These are phyloP conservation scores for Astraeus odoratus DNA, from an alignment of 768 basidiomycete species.

Conservation along the genomic window DNA sequence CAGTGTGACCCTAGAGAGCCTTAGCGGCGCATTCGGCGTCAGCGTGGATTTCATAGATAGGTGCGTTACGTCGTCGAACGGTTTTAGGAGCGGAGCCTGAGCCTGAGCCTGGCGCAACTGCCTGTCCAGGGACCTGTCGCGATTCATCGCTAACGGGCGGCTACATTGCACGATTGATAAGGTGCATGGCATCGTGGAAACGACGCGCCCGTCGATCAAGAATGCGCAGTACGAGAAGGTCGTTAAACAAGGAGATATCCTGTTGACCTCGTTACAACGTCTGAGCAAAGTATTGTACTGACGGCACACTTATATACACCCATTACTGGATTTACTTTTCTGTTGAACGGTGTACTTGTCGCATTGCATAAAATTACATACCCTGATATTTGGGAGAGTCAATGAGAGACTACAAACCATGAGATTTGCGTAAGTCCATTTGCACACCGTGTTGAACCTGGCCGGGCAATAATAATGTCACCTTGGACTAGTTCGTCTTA, in stretches of 20 bases:
- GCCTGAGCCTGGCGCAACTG: neutral
- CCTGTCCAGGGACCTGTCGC: conserved; percentile 68
- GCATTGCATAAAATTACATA: too few species aligned
- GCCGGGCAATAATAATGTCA: too few species aligned
- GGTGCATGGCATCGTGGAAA: conserved; percentile 91
- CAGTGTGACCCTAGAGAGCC: conserved; percentile 81
- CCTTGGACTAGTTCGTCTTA: too few species aligned
- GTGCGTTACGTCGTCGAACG: conserved; percentile 36
- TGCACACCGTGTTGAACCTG: too few species aligned
- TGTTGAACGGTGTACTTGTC: too few species aligned
- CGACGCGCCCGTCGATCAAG: conserved; percentile 70
- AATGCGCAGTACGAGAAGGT: conserved; percentile 88
- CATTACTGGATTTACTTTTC: too few species aligned
- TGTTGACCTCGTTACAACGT: conserved; percentile 82
- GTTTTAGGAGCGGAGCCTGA: neutral
- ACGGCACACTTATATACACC: too few species aligned
- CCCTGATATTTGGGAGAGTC: too few species aligned
- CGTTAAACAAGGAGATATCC: conserved; percentile 86
- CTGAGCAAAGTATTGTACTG: conserved; percentile 82
- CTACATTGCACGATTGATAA: conserved; percentile 89
- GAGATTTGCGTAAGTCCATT: too few species aligned
- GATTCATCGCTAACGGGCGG: conserved; percentile 84
- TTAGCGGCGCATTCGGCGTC: conserved; percentile 85
- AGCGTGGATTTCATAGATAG: conserved; percentile 80
- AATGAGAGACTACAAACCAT: too few species aligned